Conservation (phyloP, 1,139 yeast genomes). For the Lodderomyces metapsilosis region DNA sequence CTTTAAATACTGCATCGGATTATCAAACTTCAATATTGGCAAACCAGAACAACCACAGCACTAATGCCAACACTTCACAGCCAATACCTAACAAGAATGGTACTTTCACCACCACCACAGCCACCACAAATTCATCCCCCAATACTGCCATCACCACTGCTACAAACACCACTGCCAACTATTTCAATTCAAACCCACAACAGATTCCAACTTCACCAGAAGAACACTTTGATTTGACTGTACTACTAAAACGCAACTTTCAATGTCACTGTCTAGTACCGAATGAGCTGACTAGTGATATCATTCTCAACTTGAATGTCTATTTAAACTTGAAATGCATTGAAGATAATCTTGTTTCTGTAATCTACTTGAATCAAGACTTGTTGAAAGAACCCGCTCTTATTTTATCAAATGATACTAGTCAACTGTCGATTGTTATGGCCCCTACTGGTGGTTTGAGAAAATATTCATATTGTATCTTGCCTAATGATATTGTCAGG, state of each 20-base stretch:
- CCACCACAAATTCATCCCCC: neutral
- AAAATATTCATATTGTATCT: constrained; percentile 38
- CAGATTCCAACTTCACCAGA: constrained; percentile 15
- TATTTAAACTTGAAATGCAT: constrained; percentile 29
- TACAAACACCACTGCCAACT: neutral
- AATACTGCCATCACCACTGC: neutral
- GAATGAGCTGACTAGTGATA: constrained; percentile 35
- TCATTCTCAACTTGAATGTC: constrained; percentile 36
- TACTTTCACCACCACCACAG: neutral
- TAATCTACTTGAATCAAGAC: constrained; percentile 23
- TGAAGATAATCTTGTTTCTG: constrained; percentile 16
- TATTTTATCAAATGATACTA: constrained; percentile 30
- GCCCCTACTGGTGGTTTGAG: constrained; percentile 45
- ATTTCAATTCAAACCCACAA: constrained; percentile 8
- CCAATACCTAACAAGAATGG: neutral
- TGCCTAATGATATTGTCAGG: constrained; percentile 35
- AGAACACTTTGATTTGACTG: constrained; percentile 31
- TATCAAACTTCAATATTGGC: constrained; percentile 15
- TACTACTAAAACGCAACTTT: constrained; percentile 39
- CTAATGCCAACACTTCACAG: neutral
- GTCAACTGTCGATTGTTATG: constrained; percentile 28
- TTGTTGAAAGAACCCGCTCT: constrained; percentile 30
- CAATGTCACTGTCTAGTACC: constrained; percentile 35
- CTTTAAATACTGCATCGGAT: constrained; percentile 11
- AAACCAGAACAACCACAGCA: neutral